A percentile compares a stretch with the other conserved stretches of the same genome.
These are phyloP conservation scores for Geranium rotundifolium DNA, from an alignment of 345 rosid species.

Conservation along the genomic window DNA sequence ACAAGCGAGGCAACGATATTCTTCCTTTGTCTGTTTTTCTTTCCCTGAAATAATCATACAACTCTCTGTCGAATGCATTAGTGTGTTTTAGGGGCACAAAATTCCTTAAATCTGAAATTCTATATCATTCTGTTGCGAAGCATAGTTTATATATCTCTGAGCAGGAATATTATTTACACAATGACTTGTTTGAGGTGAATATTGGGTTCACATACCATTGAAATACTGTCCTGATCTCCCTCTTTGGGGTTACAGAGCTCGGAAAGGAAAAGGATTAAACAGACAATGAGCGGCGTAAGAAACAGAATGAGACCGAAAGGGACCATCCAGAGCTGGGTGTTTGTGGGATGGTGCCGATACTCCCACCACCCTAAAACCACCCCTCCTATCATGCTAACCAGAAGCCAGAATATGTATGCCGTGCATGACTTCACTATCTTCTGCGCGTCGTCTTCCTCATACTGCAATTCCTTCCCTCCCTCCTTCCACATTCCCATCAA, in stretches of 20 bases:
- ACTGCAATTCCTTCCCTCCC: not conserved
- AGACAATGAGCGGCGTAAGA: slow-evolving; percentile 39
- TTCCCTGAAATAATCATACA: too few species aligned
- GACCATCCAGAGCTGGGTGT: slow-evolving; percentile 73
- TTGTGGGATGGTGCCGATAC: slow-evolving; percentile 32
- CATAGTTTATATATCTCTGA: too few species aligned
- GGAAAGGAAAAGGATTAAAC: slow-evolving; percentile 35
- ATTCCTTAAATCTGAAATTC: too few species aligned
- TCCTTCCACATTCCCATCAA: not conserved
- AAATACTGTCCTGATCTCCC: too few species aligned
- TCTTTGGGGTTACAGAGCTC: slow-evolving; percentile 13
- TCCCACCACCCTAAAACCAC: slow-evolving; percentile 45
- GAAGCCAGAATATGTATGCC: slow-evolving; percentile 18
- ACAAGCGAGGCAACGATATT: too few species aligned
- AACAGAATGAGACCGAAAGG: slow-evolving; percentile 57
- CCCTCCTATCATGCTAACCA: slow-evolving; percentile 38
- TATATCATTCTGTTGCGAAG: too few species aligned
- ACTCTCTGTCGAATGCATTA: too few species aligned
- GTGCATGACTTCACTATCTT: slow-evolving; percentile 5
- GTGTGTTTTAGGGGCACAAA: too few species aligned
- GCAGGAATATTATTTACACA: too few species aligned
- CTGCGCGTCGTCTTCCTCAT: not conserved
- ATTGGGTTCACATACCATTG: too few species aligned
- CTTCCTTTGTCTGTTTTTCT: too few species aligned
- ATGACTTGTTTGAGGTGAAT: too few species aligned